Percentiles rank a stretch among this genome's conserved stretches.
phyloP scores from a whole-genome alignment of 805 yeast genomes.

The Monosporozyma siamensis region DNA sequence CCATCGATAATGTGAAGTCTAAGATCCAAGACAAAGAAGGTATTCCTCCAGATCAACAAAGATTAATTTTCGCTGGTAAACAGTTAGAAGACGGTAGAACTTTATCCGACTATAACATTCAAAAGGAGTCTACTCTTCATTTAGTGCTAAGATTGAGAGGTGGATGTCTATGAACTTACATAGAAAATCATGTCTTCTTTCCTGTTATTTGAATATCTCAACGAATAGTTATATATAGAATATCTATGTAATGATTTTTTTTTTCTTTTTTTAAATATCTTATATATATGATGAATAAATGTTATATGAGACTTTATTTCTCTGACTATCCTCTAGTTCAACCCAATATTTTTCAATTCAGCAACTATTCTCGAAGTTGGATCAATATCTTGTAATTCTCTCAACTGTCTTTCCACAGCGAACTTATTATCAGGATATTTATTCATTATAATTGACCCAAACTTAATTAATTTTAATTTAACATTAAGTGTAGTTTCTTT shows the following conservation, averaged over 20 bases:
- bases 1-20: slow-evolving; percentile 86
- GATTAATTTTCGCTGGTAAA: slow-evolving; percentile 64
- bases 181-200: background rate
- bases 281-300: background rate
- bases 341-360: slow-evolving; percentile 25
- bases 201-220: background rate
- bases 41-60: slow-evolving; percentile 64
- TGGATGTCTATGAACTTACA: slow-evolving; percentile 43
- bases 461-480: slow-evolving; percentile 39
- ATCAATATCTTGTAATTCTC: slow-evolving; percentile 28
- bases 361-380: slow-evolving; percentile 39
- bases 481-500: slow-evolving; percentile 48
- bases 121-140: slow-evolving; percentile 62
- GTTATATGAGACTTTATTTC: background rate
- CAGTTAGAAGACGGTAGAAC: slow-evolving; percentile 68
- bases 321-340: background rate
- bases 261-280: background rate
- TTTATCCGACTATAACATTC: slow-evolving; percentile 61
- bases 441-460: slow-evolving; percentile 25
- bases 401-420: slow-evolving; percentile 20
- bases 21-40: slow-evolving; percentile 66
- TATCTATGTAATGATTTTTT: background rate
- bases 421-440: slow-evolving; percentile 9
- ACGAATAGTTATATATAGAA: background rate
- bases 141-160: slow-evolving; percentile 68